These are phyloP conservation scores for Adenanthera pavonina DNA, from an alignment of 306 rosid species.

Conservation along the genomic window DNA sequence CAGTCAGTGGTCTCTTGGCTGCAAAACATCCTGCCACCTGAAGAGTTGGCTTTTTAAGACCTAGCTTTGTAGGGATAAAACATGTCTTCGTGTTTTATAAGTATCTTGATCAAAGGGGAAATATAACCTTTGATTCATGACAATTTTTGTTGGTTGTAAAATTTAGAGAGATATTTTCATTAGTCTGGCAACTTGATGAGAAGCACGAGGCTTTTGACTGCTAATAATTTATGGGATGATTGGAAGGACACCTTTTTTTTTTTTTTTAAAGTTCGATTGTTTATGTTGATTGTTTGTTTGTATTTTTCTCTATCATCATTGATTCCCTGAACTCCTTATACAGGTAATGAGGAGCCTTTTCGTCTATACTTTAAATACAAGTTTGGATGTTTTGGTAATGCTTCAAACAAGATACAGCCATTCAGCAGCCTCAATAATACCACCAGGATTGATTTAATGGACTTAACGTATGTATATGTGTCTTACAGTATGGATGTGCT, in stretches of 20 bases:
- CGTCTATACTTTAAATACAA: conserved; percentile 41
- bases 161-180: background rate
- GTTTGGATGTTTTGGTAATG: conserved; percentile 42
- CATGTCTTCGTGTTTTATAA: background rate
- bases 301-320: conserved; percentile 16
- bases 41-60: background rate
- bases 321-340: background rate
- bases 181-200: background rate
- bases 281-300: conserved; percentile 26
- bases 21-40: conserved; percentile 9
- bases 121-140: background rate
- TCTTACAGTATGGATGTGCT: conserved; percentile 6
- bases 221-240: background rate
- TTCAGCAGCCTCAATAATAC: conserved; percentile 55
- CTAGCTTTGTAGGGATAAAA: background rate
- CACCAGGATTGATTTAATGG: conserved; percentile 61
- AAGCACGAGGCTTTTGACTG: background rate
- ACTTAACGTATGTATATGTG: conserved; percentile 73
- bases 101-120: background rate
- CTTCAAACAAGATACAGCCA: conserved; percentile 45
- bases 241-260: background rate
- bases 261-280: background rate
- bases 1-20: background rate
- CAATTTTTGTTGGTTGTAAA: background rate
- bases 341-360: conserved; percentile 50